A percentile compares a stretch with the other conserved stretches of the same genome.
phyloP scores from a whole-genome alignment of 2,329 filamentous ascomycete species.

The Verticillium nubilum region DNA sequence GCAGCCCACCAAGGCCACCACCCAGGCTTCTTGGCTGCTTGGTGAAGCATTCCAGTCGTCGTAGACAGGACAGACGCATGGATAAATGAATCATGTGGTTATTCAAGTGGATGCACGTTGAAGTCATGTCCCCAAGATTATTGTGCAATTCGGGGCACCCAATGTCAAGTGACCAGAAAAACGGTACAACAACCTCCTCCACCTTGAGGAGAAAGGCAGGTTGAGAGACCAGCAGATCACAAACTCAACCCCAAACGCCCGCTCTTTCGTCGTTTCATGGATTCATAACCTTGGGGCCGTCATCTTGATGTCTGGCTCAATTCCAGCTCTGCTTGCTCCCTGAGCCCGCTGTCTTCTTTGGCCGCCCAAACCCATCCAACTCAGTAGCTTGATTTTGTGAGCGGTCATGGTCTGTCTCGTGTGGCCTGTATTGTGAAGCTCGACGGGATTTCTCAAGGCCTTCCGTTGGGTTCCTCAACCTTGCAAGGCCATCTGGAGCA shows the following conservation, averaged over 20 bases:
- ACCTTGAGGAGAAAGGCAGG: no score
- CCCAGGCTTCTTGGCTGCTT: not conserved
- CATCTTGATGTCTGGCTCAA: not conserved
- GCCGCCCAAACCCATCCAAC: not conserved
- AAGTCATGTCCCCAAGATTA: not conserved
- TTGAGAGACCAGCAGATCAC: no score
- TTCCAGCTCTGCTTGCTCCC: not conserved
- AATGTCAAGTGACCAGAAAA: no score
- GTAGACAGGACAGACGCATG: not conserved
- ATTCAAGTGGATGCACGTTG: not conserved
- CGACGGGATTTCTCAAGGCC: not conserved
- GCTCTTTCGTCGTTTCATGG: no score
- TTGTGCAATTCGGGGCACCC: not conserved
- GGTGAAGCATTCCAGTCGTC: not conserved
- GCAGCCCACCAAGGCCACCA: not conserved
- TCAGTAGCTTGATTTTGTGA: not conserved
- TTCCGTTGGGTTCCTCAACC: not conserved
- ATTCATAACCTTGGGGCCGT: no score
- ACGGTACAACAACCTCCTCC: no score
- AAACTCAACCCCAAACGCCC: no score
- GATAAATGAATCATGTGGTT: not conserved
- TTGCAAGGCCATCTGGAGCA: no score
- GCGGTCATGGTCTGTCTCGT: not conserved
- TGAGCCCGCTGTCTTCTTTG: not conserved
- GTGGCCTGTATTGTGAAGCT: not conserved